Conservation (phyloP, 192 early-diverging fungal species). For the Entophlyctis luteolus region DNA sequence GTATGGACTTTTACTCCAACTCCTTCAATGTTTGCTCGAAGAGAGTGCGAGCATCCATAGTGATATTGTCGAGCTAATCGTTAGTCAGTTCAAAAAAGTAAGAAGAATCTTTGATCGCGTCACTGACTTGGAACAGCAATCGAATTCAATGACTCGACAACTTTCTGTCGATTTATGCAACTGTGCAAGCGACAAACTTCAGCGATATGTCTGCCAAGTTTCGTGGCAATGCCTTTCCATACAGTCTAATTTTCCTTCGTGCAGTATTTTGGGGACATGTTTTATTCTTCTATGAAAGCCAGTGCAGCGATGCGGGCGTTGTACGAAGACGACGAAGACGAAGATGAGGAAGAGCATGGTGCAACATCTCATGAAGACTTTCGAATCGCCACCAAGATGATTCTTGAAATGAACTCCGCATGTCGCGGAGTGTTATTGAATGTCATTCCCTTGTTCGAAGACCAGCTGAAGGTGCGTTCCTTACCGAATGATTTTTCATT, state of each 20-base stretch:
- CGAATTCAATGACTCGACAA: conserved; percentile 64
- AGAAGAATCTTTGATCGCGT: not conserved
- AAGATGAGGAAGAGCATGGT: conserved; percentile 27
- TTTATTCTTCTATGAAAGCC: conserved; percentile 37
- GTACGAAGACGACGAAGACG: not conserved
- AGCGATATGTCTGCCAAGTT: conserved; percentile 85
- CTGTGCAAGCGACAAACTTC: conserved; percentile 69
- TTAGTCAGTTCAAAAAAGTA: conserved; percentile 70
- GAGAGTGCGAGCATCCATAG: conserved; percentile 66
- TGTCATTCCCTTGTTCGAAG: conserved; percentile 90
- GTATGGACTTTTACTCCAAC: conserved; percentile 71
- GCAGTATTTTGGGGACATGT: conserved; percentile 83
- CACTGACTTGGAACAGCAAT: conserved; percentile 14
- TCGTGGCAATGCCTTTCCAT: not conserved
- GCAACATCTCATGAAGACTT: conserved; percentile 28
- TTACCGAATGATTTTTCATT: not conserved
- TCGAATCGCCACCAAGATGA: conserved; percentile 69
- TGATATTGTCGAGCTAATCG: conserved; percentile 82
- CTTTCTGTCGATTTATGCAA: conserved; percentile 82
- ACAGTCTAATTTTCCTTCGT: not conserved
- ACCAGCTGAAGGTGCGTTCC: conserved; percentile 68
- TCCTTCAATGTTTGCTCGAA: conserved; percentile 78
- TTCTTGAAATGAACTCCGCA: conserved; percentile 73
- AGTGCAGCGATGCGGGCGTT: not conserved
- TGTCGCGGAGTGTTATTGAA: conserved; percentile 76